Evolutionary conservation across 768 basidiomycete genomes (phyloP).

Genomic region (Gelatoporia subvermispora): DNA sequence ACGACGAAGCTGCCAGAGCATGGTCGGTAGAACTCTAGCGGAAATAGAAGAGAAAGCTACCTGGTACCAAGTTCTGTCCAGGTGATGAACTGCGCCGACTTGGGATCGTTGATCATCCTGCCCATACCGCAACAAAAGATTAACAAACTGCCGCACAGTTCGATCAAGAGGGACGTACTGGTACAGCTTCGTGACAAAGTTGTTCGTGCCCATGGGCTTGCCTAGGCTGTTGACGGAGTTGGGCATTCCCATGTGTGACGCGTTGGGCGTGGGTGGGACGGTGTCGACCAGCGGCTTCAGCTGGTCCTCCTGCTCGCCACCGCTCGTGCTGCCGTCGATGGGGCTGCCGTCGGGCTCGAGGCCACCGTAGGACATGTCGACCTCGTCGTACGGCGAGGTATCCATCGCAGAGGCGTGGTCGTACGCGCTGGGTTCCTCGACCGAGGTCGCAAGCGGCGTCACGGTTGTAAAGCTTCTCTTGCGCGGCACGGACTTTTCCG

Average conservation of each 20-base stretch:
- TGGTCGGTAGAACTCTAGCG: conserved; percentile 3
- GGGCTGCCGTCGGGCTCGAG: conserved; percentile 48
- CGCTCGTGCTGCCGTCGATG: conserved; percentile 30
- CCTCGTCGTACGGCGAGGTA: conserved; percentile 51
- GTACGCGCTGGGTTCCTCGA: conserved; percentile 29
- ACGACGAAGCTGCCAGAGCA: conserved; percentile 61
- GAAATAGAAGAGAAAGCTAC: conserved; percentile 18
- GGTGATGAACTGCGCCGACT: conserved; percentile 72
- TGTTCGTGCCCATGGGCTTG: conserved; percentile 67
- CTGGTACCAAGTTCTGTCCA: conserved; percentile 82
- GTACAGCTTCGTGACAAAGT: conserved; percentile 86
- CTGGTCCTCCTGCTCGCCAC: conserved; percentile 32
- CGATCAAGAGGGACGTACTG: conserved; percentile 46
- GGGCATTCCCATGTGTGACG: conserved; percentile 19
- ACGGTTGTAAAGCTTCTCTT: conserved; percentile 60
- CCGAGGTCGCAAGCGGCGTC: conserved; percentile 30
- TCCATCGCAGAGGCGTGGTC: conserved; percentile 30
- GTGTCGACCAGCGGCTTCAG: conserved; percentile 25
- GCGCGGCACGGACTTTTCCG: conserved; percentile 56
- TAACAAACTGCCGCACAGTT: background rate
- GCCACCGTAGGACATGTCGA: conserved; percentile 44
- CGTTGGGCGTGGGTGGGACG: conserved; percentile 10
- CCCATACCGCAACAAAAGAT: background rate
- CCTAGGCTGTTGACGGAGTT: conserved; percentile 34
- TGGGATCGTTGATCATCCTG: conserved; percentile 85